A percentile compares a stretch with the other conserved stretches of the same genome.
phyloP scores from a whole-genome alignment of 2,329 filamentous ascomycete species.

The Ascochyta viciae-villosae region DNA sequence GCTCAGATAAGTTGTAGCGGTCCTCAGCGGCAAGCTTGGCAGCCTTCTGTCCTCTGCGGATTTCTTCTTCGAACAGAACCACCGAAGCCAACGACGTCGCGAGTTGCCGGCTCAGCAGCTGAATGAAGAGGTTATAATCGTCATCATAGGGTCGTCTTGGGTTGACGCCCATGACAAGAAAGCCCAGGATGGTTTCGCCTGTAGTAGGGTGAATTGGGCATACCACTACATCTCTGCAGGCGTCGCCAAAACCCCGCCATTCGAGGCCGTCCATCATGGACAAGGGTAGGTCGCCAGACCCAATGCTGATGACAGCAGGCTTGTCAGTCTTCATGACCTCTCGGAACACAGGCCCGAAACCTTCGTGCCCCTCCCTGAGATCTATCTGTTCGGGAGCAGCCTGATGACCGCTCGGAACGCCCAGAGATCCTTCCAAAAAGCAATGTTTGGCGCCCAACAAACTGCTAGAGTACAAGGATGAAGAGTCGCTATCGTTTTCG shows the following conservation, averaged over 20 bases:
- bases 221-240: constrained; percentile 73
- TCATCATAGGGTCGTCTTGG: constrained; percentile 79
- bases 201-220: constrained; percentile 82
- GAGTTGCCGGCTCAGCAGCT: constrained; percentile 75
- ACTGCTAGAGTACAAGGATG: constrained; percentile 74
- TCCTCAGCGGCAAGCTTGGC: constrained; percentile 78
- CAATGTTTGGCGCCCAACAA: constrained; percentile 68
- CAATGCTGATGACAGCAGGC: constrained; percentile 72
- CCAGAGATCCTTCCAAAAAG: constrained; percentile 74
- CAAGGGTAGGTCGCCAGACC: constrained; percentile 69
- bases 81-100: constrained; percentile 83
- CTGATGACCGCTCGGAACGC: constrained; percentile 69
- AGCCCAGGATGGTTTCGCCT: constrained; percentile 75
- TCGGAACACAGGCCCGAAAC: constrained; percentile 78
- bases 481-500: constrained; percentile 73
- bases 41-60: constrained; percentile 74
- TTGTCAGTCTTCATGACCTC: constrained; percentile 73
- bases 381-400: constrained; percentile 70
- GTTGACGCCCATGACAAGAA: constrained; percentile 80
- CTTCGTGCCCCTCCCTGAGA: constrained; percentile 71
- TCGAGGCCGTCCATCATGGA: constrained; percentile 71
- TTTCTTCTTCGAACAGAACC: constrained; percentile 83
- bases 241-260: constrained; percentile 74
- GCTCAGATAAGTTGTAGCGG: constrained; percentile 77
- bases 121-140: constrained; percentile 80